A percentile compares a stretch with the other conserved stretches of the same genome.
Conservation (phyloP, 2,329 filamentous ascomycete genomes). For the Fusarium sp. region DNA sequence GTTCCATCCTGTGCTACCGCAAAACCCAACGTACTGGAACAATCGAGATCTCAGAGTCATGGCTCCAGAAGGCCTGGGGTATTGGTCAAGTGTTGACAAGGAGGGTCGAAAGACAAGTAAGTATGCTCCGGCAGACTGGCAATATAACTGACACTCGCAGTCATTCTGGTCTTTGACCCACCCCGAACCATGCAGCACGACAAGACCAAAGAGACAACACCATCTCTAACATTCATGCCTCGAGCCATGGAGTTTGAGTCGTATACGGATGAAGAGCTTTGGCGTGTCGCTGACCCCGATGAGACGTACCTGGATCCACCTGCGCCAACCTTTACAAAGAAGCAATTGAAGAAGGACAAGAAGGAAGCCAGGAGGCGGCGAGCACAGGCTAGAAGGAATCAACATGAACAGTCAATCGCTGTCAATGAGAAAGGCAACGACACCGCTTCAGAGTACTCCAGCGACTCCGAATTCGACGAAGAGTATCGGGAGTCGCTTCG, state of each 20-base stretch:
- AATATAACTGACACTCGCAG: conserved; percentile 17
- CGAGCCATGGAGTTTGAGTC: conserved; percentile 43
- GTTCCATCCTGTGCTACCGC: conserved; percentile 37
- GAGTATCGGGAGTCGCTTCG: background rate
- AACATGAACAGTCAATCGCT: background rate
- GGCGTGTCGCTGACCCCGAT: conserved; percentile 37
- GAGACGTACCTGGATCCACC: conserved; percentile 43
- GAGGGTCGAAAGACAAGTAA: conserved; percentile 28
- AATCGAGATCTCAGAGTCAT: conserved; percentile 43
- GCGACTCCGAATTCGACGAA: conserved; percentile 16
- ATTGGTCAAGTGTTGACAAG: conserved; percentile 37
- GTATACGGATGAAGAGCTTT: conserved; percentile 42
- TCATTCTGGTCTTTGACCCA: conserved; percentile 39
- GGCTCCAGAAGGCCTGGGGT: conserved; percentile 41
- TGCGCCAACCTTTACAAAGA: conserved; percentile 16
- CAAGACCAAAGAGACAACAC: conserved; percentile 21
- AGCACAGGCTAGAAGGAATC: conserved; percentile 3
- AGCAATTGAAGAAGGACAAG: conserved; percentile 8
- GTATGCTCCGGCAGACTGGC: background rate
- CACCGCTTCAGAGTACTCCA: background rate
- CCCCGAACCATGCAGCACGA: conserved; percentile 35
- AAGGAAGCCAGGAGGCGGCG: conserved; percentile 12
- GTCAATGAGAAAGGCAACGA: conserved; percentile 17
- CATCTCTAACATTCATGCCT: conserved; percentile 44
- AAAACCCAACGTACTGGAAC: conserved; percentile 34